These are phyloP conservation scores for Neofusicoccum umdonicola DNA, from an alignment of 2,329 filamentous ascomycete genomes.

Conservation along the genomic window DNA sequence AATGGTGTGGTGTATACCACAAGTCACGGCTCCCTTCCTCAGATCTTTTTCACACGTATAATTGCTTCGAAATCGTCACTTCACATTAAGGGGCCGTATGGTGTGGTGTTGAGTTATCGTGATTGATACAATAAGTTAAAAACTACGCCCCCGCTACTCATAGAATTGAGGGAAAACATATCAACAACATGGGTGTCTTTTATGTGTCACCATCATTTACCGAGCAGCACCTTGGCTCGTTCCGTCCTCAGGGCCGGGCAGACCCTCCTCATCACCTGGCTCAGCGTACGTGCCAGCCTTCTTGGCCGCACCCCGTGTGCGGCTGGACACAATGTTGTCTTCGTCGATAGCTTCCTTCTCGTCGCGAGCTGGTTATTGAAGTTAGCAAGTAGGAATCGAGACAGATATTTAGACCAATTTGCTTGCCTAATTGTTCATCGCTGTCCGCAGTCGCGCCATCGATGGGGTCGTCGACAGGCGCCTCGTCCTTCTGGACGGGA, in stretches of 20 bases:
- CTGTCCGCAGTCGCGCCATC: conserved; percentile 45
- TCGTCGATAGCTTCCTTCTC: conserved; percentile 50
- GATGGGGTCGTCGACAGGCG: conserved; percentile 46
- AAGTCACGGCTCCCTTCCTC: too few relatives aligned
- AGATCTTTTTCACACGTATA: too few relatives aligned
- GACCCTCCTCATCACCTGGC: conserved; percentile 52
- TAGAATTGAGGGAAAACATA: too few relatives aligned
- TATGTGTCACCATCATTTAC: too few relatives aligned
- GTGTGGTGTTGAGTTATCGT: too few relatives aligned
- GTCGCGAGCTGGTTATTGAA: conserved; percentile 38
- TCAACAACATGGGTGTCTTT: too few relatives aligned
- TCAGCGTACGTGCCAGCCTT: conserved; percentile 46
- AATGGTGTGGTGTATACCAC: too few relatives aligned
- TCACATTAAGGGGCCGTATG: too few relatives aligned
- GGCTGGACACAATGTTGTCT: conserved; percentile 44
- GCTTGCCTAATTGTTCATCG: conserved; percentile 47
- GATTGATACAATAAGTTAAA: too few relatives aligned
- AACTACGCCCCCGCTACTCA: too few relatives aligned
- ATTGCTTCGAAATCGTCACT: too few relatives aligned
- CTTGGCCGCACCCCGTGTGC: conserved; percentile 50
- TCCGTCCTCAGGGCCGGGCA: conserved; percentile 36
- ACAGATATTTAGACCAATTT: not conserved
- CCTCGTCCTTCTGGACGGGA: conserved; percentile 48
- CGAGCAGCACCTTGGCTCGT: conserved; percentile 22
- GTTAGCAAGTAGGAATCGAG: not conserved